A percentile compares a stretch with the other conserved stretches of the same genome.
These are phyloP conservation scores for Ballota nigra DNA, from an alignment of 257 asterid genomes.

Conservation along the genomic window DNA sequence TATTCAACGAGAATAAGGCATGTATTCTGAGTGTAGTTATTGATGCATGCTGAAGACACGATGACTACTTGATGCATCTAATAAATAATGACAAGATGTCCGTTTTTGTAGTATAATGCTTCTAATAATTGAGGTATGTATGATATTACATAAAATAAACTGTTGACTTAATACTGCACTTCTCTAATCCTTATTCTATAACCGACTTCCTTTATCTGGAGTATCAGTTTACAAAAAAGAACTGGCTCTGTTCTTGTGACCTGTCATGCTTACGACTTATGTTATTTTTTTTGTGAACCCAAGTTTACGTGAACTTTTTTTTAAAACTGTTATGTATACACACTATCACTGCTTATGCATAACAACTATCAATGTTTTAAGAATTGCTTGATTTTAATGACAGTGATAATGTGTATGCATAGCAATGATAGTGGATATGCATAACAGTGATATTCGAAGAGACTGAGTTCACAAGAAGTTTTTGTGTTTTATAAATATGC, in stretches of 20 bases:
- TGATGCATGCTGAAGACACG: neutral
- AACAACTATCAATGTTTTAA: too few relatives aligned
- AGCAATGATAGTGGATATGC: too few relatives aligned
- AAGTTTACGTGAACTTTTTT: too few relatives aligned
- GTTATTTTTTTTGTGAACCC: too few relatives aligned
- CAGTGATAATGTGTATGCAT: too few relatives aligned
- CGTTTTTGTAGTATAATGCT: neutral
- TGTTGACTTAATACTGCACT: conserved; percentile 18
- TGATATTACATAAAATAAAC: neutral
- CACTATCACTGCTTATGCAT: too few relatives aligned
- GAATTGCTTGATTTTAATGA: too few relatives aligned
- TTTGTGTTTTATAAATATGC: neutral
- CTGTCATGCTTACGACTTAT: neutral
- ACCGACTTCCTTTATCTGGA: too few relatives aligned
- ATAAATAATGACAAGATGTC: conserved; percentile 6
- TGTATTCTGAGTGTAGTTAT: neutral
- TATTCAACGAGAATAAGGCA: neutral
- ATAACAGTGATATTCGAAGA: too few relatives aligned
- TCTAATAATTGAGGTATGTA: neutral
- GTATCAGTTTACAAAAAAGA: neutral
- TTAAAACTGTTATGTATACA: too few relatives aligned
- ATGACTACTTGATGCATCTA: too few relatives aligned
- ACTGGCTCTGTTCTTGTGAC: conserved; percentile 6
- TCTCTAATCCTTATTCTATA: conserved; percentile 1
- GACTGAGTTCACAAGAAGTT: too few relatives aligned